Percentiles rank a stretch among this genome's conserved stretches.
phyloP scores from a whole-genome alignment of 2,329 filamentous ascomycete genomes.

The Venturia pyrina region DNA sequence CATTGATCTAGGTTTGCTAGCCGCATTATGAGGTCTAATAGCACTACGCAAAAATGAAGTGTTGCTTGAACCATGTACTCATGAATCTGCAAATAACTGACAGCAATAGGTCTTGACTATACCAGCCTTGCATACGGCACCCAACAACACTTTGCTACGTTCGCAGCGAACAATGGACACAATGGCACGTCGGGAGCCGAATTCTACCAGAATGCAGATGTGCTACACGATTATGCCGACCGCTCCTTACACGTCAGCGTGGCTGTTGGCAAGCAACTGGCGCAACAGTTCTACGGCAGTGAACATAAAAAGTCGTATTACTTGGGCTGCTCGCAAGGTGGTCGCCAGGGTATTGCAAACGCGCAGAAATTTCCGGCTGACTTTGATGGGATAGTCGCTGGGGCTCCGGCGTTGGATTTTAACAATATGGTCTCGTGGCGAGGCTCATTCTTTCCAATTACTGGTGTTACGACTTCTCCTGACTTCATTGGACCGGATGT shows the following conservation, averaged over 20 bases:
- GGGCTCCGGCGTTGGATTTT: constrained; percentile 25
- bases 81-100: not conserved
- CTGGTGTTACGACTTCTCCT: constrained; percentile 24
- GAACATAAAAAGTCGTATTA: constrained; percentile 31
- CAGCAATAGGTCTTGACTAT: constrained; percentile 17
- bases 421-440: constrained; percentile 37
- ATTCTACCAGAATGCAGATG: constrained; percentile 38
- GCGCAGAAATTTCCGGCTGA: constrained; percentile 26
- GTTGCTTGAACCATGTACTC: too few species aligned
- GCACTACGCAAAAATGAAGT: too few species aligned
- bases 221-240: constrained; percentile 40
- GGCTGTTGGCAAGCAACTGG: constrained; percentile 31
- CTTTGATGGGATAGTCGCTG: constrained; percentile 27
- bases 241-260: constrained; percentile 32
- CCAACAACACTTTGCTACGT: constrained; percentile 29
- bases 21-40: too few species aligned
- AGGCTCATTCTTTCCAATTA: constrained; percentile 32
- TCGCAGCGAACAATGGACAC: constrained; percentile 33
- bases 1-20: too few species aligned
- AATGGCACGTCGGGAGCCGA: constrained; percentile 33
- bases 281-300: constrained; percentile 30
- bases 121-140: constrained; percentile 28
- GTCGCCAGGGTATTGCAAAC: constrained; percentile 22
- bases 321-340: constrained; percentile 28
- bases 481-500: constrained; percentile 30